Percentiles rank a stretch among this genome's conserved stretches.
phyloP scores from a whole-genome alignment of 1,284 basidiomycete species.

The Trametes pubescens region DNA sequence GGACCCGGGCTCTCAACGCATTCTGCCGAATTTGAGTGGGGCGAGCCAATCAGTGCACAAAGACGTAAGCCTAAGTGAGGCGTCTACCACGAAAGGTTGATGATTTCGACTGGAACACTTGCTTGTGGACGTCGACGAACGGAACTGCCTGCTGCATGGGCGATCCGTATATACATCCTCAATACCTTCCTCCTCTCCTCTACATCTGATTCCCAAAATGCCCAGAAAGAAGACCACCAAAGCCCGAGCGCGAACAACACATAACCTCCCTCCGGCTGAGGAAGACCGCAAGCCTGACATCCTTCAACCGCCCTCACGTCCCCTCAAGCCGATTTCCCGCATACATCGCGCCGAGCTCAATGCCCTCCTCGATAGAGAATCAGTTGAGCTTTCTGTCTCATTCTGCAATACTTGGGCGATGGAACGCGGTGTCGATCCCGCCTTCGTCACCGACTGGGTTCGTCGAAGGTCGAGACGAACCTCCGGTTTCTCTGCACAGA shows the following conservation, averaged over 20 bases:
- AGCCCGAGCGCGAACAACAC: background rate
- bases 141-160: too few species aligned
- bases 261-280: background rate
- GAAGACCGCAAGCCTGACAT: background rate
- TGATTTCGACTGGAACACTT: too few species aligned
- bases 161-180: too few species aligned
- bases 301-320: background rate
- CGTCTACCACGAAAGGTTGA: too few species aligned
- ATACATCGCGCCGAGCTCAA: constrained; percentile 18
- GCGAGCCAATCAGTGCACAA: too few species aligned
- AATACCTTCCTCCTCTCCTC: too few species aligned
- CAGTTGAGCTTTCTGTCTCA: background rate
- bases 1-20: too few species aligned
- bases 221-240: background rate
- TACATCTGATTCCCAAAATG: background rate
- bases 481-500: background rate
- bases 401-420: constrained; percentile 17
- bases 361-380: background rate
- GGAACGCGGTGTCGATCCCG: constrained; percentile 9
- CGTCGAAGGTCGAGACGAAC: constrained; percentile 3
- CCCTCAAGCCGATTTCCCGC: constrained; percentile 12
- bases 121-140: too few species aligned
- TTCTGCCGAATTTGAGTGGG: too few species aligned
- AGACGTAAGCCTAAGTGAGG: too few species aligned
- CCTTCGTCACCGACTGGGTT: constrained; percentile 22